Evolutionary conservation across 495 filamentous ascomycete species (phyloP).

Genomic region (Chlorociboria aeruginascens): DNA sequence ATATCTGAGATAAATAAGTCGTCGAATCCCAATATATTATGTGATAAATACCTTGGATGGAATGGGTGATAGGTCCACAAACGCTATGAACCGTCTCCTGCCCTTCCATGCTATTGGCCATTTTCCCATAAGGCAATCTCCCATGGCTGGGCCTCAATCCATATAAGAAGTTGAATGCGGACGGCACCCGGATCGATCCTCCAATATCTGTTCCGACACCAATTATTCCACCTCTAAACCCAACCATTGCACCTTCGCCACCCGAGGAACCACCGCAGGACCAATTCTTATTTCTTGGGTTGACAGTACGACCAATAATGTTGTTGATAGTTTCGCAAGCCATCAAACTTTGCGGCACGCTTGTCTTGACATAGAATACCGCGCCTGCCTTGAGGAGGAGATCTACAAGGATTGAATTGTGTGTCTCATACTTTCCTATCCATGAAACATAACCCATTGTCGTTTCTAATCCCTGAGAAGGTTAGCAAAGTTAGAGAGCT

Average conservation of each 20-base stretch:
- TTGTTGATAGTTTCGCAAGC: constrained; percentile 45
- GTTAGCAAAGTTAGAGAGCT: constrained; percentile 28
- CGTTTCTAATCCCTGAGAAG: constrained; percentile 33
- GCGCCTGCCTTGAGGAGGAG: constrained; percentile 42
- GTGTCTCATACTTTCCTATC: constrained; percentile 35
- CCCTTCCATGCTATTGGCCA: constrained; percentile 36
- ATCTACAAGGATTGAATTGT: constrained; percentile 30
- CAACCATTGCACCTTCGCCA: constrained; percentile 42
- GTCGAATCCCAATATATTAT: not conserved
- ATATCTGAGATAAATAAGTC: constrained; percentile 36
- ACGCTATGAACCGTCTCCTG: constrained; percentile 38
- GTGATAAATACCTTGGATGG: constrained; percentile 18
- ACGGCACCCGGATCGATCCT: constrained; percentile 52
- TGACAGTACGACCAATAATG: constrained; percentile 53
- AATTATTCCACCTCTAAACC: constrained; percentile 29
- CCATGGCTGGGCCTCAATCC: constrained; percentile 46
- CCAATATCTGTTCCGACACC: constrained; percentile 61
- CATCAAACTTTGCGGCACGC: constrained; percentile 43
- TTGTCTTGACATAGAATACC: constrained; percentile 56
- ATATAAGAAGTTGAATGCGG: constrained; percentile 45
- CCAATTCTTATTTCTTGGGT: constrained; percentile 47
- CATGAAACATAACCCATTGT: constrained; percentile 45
- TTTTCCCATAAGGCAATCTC: constrained; percentile 44
- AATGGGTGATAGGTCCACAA: constrained; percentile 26
- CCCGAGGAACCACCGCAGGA: constrained; percentile 53